phyloP scores from a whole-genome alignment of 768 basidiomycete species.

The Podaxis sp. region DNA sequence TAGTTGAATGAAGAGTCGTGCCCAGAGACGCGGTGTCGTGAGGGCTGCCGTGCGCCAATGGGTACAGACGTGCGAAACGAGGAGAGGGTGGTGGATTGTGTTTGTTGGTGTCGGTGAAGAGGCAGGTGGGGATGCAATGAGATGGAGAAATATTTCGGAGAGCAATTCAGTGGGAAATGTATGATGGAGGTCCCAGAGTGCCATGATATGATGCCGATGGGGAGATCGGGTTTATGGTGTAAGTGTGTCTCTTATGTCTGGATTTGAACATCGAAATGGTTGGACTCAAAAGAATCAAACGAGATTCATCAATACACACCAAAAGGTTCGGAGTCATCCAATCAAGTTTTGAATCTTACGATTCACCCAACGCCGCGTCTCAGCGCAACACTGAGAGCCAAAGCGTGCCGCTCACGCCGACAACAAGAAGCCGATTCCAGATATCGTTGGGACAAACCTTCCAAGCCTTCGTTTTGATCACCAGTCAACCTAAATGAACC shows the following conservation, averaged over 20 bases:
- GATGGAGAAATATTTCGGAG: conserved; percentile 41
- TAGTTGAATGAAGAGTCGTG: conserved; percentile 34
- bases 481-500: background rate
- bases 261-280: background rate
- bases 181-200: conserved; percentile 9
- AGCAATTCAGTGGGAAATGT: conserved; percentile 36
- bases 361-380: conserved; percentile 3
- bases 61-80: conserved; percentile 37
- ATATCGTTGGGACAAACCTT: background rate
- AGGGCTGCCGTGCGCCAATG: conserved; percentile 40
- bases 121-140: conserved; percentile 22
- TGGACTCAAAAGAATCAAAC: background rate
- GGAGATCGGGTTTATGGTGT: background rate
- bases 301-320: background rate
- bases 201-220: conserved; percentile 1
- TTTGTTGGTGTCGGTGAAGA: conserved; percentile 31
- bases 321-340: background rate
- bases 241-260: background rate
- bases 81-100: conserved; percentile 37
- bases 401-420: conserved; percentile 4
- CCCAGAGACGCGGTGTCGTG: conserved; percentile 38
- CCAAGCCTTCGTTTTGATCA: background rate
- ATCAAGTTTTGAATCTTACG: background rate
- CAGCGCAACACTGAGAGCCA: background rate
- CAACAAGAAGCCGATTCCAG: background rate